phyloP scores from a whole-genome alignment of 2,329 filamentous ascomycete genomes.

The Diaporthe sp. region DNA sequence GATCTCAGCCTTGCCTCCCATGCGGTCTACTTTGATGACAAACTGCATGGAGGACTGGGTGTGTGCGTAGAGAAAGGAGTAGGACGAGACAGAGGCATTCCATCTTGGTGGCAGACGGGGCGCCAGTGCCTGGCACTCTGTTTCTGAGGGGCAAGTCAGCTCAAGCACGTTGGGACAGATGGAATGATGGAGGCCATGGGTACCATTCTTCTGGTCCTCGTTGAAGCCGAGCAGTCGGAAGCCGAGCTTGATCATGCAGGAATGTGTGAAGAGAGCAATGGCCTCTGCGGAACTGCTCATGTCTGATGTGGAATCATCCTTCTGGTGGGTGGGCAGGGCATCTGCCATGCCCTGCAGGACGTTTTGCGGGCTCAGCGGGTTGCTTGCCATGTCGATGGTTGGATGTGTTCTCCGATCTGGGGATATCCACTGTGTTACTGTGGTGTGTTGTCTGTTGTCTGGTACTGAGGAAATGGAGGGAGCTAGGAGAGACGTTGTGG shows the following conservation, averaged over 20 bases:
- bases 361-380: conserved; percentile 59
- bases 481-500: neutral
- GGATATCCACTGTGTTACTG: neutral
- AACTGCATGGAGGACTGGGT: conserved; percentile 88
- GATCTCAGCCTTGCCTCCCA: conserved; percentile 88
- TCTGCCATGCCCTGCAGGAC: conserved; percentile 71
- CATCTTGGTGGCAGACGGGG: conserved; percentile 81
- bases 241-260: conserved; percentile 83
- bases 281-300: conserved; percentile 84
- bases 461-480: neutral
- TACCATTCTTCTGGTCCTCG: conserved; percentile 83
- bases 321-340: conserved; percentile 68
- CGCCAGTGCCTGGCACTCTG: conserved; percentile 69
- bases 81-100: conserved; percentile 80
- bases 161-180: neutral
- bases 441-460: neutral
- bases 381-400: conserved; percentile 39
- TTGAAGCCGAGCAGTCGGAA: conserved; percentile 88
- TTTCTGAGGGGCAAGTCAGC: conserved; percentile 56
- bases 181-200: conserved; percentile 43
- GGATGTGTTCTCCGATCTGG: neutral
- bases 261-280: conserved; percentile 86
- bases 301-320: conserved; percentile 70
- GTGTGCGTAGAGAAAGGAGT: conserved; percentile 90
- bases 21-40: conserved; percentile 83